These are phyloP conservation scores for Aureobasidium leucospermi DNA, from an alignment of 2,329 filamentous ascomycete species.

Conservation along the genomic window DNA sequence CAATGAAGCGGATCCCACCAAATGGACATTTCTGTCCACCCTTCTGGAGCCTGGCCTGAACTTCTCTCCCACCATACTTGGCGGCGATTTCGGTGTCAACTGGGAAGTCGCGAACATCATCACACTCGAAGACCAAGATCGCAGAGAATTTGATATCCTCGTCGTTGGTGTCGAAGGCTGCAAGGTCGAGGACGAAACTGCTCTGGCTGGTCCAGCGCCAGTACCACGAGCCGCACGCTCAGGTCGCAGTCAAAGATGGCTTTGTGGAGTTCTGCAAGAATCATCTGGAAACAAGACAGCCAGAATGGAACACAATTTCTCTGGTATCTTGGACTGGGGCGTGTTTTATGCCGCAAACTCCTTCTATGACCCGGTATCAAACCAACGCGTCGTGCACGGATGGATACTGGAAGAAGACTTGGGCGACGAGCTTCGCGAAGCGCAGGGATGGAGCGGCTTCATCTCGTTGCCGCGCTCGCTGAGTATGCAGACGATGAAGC, in stretches of 20 bases:
- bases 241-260: not conserved
- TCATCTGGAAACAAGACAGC: not conserved
- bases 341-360: not conserved
- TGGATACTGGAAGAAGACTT: not conserved
- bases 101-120: conserved; percentile 46
- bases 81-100: conserved; percentile 44
- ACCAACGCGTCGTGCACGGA: not conserved
- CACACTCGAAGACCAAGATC: conserved; percentile 29
- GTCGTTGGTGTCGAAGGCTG: not conserved
- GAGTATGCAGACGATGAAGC: not conserved
- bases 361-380: not conserved
- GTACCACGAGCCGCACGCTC: not conserved
- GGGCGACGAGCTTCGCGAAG: not conserved
- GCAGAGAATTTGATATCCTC: conserved; percentile 19
- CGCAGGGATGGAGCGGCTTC: not conserved
- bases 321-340: not conserved
- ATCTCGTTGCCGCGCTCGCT: not conserved
- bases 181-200: not conserved
- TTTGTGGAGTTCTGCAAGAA: not conserved
- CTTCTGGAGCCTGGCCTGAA: conserved; percentile 36
- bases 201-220: not conserved
- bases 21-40: conserved; percentile 41
- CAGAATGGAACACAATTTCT: not conserved
- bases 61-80: conserved; percentile 37
- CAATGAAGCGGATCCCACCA: conserved; percentile 31